Evolutionary conservation across 306 rosid species (phyloP).

Genomic region (Lathyrus aphaca): DNA sequence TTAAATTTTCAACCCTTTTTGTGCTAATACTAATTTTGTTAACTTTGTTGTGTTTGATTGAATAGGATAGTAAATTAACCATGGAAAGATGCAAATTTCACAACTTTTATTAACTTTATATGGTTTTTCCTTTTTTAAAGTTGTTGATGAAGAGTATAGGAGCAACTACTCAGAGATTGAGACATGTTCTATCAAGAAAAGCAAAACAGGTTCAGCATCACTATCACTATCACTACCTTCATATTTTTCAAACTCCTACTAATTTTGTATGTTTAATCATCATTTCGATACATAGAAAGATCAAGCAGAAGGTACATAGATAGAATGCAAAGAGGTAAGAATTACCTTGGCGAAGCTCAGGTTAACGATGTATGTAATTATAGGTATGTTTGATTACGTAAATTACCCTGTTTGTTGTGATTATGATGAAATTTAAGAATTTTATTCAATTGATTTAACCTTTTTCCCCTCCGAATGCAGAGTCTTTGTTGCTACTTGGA

Average conservation of each 20-base stretch:
- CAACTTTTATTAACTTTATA: constrained; percentile 68
- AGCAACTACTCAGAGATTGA: constrained; percentile 70
- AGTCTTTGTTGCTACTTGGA: constrained; percentile 94
- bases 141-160: constrained; percentile 87
- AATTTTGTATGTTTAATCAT: constrained; percentile 26
- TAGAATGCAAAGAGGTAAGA: constrained; percentile 63
- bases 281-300: constrained; percentile 55
- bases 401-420: neutral
- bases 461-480: constrained; percentile 46
- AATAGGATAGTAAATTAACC: constrained; percentile 49
- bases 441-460: constrained; percentile 20
- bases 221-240: constrained; percentile 23
- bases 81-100: constrained; percentile 50
- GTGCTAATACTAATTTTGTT: constrained; percentile 29
- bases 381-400: constrained; percentile 53
- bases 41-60: constrained; percentile 37
- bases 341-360: constrained; percentile 68
- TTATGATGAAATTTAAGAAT: neutral
- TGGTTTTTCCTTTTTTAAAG: constrained; percentile 64
- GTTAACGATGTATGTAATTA: constrained; percentile 79
- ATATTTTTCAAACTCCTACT: neutral
- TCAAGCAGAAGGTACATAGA: constrained; percentile 66
- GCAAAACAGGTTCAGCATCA: constrained; percentile 80
- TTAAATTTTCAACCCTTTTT: constrained; percentile 25
- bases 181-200: constrained; percentile 81